phyloP scores from a whole-genome alignment of 2,329 filamentous ascomycete genomes.

The Colletotrichum magnum region DNA sequence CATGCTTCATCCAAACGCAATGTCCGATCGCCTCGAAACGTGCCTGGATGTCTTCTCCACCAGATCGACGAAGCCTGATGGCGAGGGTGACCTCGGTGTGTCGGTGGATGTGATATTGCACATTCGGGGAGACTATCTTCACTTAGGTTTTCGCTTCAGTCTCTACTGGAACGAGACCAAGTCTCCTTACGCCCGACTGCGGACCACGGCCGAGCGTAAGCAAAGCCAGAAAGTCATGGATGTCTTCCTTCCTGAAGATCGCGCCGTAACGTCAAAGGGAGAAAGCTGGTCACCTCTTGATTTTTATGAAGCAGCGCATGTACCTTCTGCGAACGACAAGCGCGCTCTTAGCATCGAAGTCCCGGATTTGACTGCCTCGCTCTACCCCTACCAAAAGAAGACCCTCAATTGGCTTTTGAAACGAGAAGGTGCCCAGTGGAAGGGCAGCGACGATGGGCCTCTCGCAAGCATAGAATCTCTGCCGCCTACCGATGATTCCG shows the following conservation, averaged over 20 bases:
- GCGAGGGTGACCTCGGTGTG: slow-evolving; percentile 51
- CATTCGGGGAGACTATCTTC: slow-evolving; percentile 44
- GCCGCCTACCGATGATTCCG: not conserved
- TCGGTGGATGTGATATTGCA: slow-evolving; percentile 50
- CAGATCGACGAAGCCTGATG: slow-evolving; percentile 37
- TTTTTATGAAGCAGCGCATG: slow-evolving; percentile 80
- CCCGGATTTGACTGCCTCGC: slow-evolving; percentile 60
- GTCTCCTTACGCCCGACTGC: slow-evolving; percentile 49
- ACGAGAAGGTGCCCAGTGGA: slow-evolving; percentile 74
- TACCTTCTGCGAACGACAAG: slow-evolving; percentile 64
- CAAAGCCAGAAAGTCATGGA: slow-evolving; percentile 54
- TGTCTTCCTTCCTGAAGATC: slow-evolving; percentile 51
- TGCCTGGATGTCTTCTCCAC: slow-evolving; percentile 36
- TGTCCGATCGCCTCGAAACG: slow-evolving; percentile 11
- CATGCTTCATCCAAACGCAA: slow-evolving; percentile 4
- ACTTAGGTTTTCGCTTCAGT: slow-evolving; percentile 51
- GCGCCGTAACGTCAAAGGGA: slow-evolving; percentile 43
- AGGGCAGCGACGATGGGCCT: slow-evolving; percentile 39
- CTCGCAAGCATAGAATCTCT: slow-evolving; percentile 42
- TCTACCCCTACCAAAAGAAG: slow-evolving; percentile 82
- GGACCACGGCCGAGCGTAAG: slow-evolving; percentile 47
- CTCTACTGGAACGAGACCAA: slow-evolving; percentile 61
- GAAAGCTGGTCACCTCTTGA: slow-evolving; percentile 61
- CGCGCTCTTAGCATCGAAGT: slow-evolving; percentile 56
- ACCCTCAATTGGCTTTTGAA: slow-evolving; percentile 79